Evolutionary conservation across 768 basidiomycete genomes (phyloP), one percentile per base, ranked within the genome.

Genomic region (Peribolospora baueri): DNA sequence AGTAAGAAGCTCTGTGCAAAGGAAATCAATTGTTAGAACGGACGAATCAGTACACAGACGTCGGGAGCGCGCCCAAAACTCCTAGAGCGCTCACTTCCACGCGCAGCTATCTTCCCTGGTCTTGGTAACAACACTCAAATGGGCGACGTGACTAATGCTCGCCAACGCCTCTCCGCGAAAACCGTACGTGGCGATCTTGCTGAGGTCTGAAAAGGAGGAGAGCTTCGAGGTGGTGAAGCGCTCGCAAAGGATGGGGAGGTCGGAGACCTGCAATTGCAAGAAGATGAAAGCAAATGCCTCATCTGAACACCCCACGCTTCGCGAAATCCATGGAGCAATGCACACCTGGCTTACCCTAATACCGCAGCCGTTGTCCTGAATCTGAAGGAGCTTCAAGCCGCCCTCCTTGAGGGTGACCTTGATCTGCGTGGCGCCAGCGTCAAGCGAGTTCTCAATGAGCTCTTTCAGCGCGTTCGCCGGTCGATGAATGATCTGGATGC

Each of bases 161-260:
- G 91, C 93, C 50, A 98, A 70, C 0, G 93, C 93, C 69, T 98
- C 93, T 39, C 93, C 91, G 52, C 93, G 76, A 67, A 98, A 98
- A 0, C 93, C 93, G 66, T 95, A 97, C 0, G 91, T 97, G 2
- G 75, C 73, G 42, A 98, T 72, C n/a, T 71, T 72, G 42, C 79
- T 77, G 54, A 98, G 67, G 64, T 98, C 93, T 3, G 82, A 79
- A 63, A 86, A 98, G 0, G 76, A 76, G 1, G 78, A 75, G 4
- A 98, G 69, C 64, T 97, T 98, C 3, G 87, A 91, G 0, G 93
- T 98, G 10, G 91, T 91, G 65, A 91, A 95, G 5, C 93, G 74
- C 66, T 90, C 83, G 46, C 91, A 90, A 5, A 98, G 73, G 25
- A 98, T 80, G 1, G 85, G 80, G 3, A 98, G 70, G 63, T 95